Conservation (phyloP, 2,329 filamentous ascomycete genomes). For the Aspergillus uvarum region DNA sequence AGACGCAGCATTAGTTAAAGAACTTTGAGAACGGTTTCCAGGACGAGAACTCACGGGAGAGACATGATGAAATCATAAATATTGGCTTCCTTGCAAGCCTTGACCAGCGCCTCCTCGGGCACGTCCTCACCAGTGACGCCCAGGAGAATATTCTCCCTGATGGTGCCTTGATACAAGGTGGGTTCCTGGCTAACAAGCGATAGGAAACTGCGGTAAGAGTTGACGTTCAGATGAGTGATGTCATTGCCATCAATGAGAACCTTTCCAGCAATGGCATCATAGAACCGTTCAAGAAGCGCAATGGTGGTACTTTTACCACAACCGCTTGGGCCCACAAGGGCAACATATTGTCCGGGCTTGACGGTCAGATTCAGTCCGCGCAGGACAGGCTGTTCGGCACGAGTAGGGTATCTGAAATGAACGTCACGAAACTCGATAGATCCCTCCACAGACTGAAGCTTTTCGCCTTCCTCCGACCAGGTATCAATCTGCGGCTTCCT, state of each 20-base stretch:
- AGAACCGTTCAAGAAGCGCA: slow-evolving; percentile 88
- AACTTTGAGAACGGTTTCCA: background rate
- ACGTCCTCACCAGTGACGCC: slow-evolving; percentile 68
- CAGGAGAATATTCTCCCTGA: slow-evolving; percentile 85
- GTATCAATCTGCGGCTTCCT: slow-evolving; percentile 77
- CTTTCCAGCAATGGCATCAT: slow-evolving; percentile 78
- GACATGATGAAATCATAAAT: slow-evolving; percentile 91
- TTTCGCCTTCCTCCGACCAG: slow-evolving; percentile 70
- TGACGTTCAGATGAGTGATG: slow-evolving; percentile 76
- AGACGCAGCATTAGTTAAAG: slow-evolving; percentile 21
- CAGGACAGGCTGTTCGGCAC: slow-evolving; percentile 87
- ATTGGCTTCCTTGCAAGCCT: slow-evolving; percentile 84
- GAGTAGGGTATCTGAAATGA: slow-evolving; percentile 90
- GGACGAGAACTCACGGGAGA: slow-evolving; percentile 57
- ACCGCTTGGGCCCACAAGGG: slow-evolving; percentile 88
- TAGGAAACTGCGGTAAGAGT: slow-evolving; percentile 78
- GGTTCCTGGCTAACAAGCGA: slow-evolving; percentile 93
- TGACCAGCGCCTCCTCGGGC: slow-evolving; percentile 68
- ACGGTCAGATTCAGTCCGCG: slow-evolving; percentile 68
- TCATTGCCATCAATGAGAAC: slow-evolving; percentile 81
- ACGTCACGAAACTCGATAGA: slow-evolving; percentile 87
- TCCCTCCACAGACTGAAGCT: slow-evolving; percentile 66
- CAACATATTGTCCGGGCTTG: slow-evolving; percentile 54
- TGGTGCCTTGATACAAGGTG: slow-evolving; percentile 88
- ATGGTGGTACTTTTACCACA: slow-evolving; percentile 96